phyloP scores from a whole-genome alignment of 1,284 basidiomycete species.

The Schizopora paradoxa region DNA sequence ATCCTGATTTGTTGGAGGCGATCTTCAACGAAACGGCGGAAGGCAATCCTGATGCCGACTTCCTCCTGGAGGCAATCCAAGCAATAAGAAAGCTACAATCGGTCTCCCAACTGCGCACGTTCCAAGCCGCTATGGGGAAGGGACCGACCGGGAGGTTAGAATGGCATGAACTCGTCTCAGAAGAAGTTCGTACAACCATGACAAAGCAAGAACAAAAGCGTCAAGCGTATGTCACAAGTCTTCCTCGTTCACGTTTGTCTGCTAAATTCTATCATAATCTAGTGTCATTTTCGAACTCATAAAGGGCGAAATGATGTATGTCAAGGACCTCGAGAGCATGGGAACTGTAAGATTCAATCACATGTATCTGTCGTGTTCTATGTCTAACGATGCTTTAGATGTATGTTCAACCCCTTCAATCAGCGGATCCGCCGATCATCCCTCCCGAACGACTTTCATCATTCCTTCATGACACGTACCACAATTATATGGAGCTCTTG shows the following conservation, averaged over 20 bases:
- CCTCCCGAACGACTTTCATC: constrained; percentile 63
- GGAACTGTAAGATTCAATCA: constrained; percentile 52
- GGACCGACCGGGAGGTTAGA: constrained; percentile 73
- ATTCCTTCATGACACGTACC: constrained; percentile 90
- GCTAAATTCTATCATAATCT: constrained; percentile 7
- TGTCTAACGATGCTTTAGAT: constrained; percentile 41
- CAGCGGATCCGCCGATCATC: constrained; percentile 74
- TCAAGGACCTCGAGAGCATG: constrained; percentile 88
- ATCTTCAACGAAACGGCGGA: constrained; percentile 76
- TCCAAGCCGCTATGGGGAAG: constrained; percentile 80
- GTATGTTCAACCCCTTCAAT: constrained; percentile 70
- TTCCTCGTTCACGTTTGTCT: constrained; percentile 1
- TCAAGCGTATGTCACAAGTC: constrained; percentile 64
- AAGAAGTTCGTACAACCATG: constrained; percentile 58
- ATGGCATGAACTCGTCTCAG: constrained; percentile 83
- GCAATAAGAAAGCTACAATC: constrained; percentile 75
- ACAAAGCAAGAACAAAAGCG: constrained; percentile 77
- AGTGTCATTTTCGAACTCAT: constrained; percentile 95
- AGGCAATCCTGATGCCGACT: constrained; percentile 78
- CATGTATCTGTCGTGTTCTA: constrained; percentile 7
- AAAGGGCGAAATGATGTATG: constrained; percentile 93
- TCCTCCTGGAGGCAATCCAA: constrained; percentile 67
- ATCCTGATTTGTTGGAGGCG: constrained; percentile 83
- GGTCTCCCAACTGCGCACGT: constrained; percentile 75
- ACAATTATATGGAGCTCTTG: constrained; percentile 83